Evolutionary conservation across 2,329 filamentous ascomycete genomes (phyloP).

Genomic region (Fusarium fujikuroi): DNA sequence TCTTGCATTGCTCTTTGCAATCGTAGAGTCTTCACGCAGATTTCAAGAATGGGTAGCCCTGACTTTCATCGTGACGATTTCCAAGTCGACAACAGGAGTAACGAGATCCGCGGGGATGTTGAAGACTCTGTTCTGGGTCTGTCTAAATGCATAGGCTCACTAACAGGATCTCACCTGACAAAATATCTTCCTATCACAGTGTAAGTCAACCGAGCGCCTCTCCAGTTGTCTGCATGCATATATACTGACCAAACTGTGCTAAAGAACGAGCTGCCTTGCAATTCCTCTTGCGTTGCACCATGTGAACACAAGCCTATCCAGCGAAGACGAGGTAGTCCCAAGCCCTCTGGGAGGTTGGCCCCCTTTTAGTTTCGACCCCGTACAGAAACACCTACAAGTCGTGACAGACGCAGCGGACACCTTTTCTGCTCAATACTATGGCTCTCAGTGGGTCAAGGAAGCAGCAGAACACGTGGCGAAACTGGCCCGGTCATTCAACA

Average conservation of each 20-base stretch:
- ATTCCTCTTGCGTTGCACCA: neutral
- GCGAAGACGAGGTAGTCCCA: fast-evolving
- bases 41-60: neutral
- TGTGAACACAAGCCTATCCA: neutral
- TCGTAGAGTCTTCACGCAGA: neutral
- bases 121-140: neutral
- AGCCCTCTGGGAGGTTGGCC: neutral
- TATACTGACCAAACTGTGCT: too few species aligned
- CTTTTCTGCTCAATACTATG: neutral
- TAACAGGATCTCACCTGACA: neutral
- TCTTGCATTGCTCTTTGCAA: neutral
- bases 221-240: too few species aligned
- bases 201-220: neutral
- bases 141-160: neutral
- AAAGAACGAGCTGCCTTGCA: neutral
- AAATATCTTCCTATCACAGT: neutral
- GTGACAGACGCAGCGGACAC: neutral
- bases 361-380: fast-evolving
- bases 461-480: neutral
- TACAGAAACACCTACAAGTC: neutral
- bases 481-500: neutral
- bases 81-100: fast-evolving
- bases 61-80: fast-evolving
- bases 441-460: neutral
- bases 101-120: neutral